A percentile compares a stretch with the other conserved stretches of the same genome.
phyloP scores from a whole-genome alignment of 2,329 filamentous ascomycete species.

The Penicillium italicum region DNA sequence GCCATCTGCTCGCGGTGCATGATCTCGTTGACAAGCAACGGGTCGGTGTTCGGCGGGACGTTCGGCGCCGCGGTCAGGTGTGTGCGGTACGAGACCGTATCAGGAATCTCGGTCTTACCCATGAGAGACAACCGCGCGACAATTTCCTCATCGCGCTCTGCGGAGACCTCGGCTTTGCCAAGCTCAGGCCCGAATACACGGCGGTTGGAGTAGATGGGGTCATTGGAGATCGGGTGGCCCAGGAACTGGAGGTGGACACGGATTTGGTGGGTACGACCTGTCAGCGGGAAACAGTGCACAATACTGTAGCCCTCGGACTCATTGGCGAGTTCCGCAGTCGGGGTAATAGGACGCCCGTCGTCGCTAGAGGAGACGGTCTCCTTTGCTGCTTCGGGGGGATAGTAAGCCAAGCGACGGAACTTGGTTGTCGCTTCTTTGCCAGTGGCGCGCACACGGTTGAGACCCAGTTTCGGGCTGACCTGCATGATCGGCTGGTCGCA shows the following conservation, averaged over 20 bases:
- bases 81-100: conserved; percentile 80
- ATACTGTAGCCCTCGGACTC: conserved; percentile 78
- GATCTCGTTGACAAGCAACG: conserved; percentile 39
- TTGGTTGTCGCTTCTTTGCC: conserved; percentile 87
- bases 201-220: conserved; percentile 95
- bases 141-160: conserved; percentile 81
- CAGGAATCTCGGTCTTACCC: conserved; percentile 89
- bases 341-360: conserved; percentile 27
- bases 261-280: conserved; percentile 90
- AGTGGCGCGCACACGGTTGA: conserved; percentile 91
- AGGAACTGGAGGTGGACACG: conserved; percentile 92
- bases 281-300: conserved; percentile 88
- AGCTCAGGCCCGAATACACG: conserved; percentile 83
- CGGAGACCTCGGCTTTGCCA: conserved; percentile 63
- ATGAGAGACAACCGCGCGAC: conserved; percentile 80
- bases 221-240: conserved; percentile 92
- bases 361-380: conserved; percentile 23
- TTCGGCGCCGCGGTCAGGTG: conserved; percentile 40
- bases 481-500: conserved; percentile 92
- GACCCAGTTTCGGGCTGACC: conserved; percentile 89
- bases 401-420: conserved; percentile 90
- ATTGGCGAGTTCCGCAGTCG: conserved; percentile 36
- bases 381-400: conserved; percentile 52
- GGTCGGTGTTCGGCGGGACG: conserved; percentile 37
- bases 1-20: conserved; percentile 60